Evolutionary conservation across 192 early-diverging fungal species (phyloP).

Genomic region (Coemansia sp.): DNA sequence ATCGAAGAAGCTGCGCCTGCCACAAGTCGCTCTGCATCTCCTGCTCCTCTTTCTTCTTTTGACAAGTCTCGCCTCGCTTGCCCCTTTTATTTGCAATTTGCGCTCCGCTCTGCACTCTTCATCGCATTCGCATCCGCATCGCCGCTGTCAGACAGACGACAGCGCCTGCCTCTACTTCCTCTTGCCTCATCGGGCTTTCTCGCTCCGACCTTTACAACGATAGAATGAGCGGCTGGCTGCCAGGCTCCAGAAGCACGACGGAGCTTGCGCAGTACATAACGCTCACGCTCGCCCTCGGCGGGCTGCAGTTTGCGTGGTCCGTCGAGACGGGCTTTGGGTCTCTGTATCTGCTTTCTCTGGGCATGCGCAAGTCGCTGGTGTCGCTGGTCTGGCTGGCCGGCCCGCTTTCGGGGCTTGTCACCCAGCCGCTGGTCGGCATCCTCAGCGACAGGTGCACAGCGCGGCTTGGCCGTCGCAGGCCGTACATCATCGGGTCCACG

Average conservation of each 20-base stretch:
- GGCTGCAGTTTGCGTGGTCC: slow-evolving; percentile 54
- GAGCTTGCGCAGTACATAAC: slow-evolving; percentile 30
- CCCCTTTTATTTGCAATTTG: not conserved
- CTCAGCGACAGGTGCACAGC: slow-evolving; percentile 75
- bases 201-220: not conserved
- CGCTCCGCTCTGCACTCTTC: not conserved
- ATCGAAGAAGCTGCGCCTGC: too few relatives aligned
- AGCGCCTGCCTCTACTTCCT: not conserved
- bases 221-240: slow-evolving; percentile 8
- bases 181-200: not conserved
- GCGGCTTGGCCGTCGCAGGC: slow-evolving; percentile 73
- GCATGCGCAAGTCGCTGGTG: slow-evolving; percentile 73
- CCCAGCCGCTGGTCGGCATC: slow-evolving; percentile 80
- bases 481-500: slow-evolving; percentile 75
- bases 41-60: not conserved
- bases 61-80: not conserved
- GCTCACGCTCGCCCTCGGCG: slow-evolving; percentile 48
- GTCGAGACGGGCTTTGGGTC: slow-evolving; percentile 65
- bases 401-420: slow-evolving; percentile 75
- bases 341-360: slow-evolving; percentile 80
- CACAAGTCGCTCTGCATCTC: not conserved
- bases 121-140: not conserved
- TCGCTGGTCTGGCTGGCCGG: slow-evolving; percentile 95
- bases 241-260: not conserved
- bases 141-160: not conserved